A percentile compares a stretch with the other conserved stretches of the same genome.
These are phyloP conservation scores for Colletotrichum phormii DNA, from an alignment of 2,329 filamentous ascomycete genomes.

Conservation along the genomic window DNA sequence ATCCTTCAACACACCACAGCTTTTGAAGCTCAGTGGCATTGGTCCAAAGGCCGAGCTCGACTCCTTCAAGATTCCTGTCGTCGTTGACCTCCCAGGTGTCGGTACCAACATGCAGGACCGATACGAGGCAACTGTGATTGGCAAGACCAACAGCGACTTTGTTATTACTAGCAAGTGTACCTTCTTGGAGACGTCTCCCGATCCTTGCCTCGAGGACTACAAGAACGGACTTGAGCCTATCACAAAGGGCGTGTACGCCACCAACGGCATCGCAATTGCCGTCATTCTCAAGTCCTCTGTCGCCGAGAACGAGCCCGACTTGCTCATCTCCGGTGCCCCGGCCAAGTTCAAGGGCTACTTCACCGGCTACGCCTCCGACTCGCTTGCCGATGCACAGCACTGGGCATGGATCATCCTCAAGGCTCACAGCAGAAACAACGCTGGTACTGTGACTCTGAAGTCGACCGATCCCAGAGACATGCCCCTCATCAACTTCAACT, in stretches of 20 bases:
- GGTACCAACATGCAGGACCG: conserved; percentile 63
- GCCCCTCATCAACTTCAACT: conserved; percentile 72
- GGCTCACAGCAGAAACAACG: conserved; percentile 64
- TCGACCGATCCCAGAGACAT: conserved; percentile 71
- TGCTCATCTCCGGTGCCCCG: conserved; percentile 66
- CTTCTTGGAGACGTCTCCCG: conserved; percentile 43
- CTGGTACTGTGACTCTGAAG: conserved; percentile 71
- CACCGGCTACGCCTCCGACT: conserved; percentile 62
- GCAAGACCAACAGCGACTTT: conserved; percentile 41
- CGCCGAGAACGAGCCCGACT: conserved; percentile 58
- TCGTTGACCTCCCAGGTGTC: conserved; percentile 61
- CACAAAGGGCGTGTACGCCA: conserved; percentile 48
- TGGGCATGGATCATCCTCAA: conserved; percentile 61
- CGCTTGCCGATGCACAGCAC: conserved; percentile 54
- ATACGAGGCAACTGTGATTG: conserved; percentile 45
- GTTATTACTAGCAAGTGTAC: conserved; percentile 46
- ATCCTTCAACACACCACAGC: conserved; percentile 61
- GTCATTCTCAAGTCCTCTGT: conserved; percentile 50
- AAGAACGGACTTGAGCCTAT: conserved; percentile 38
- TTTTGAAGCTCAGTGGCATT: conserved; percentile 64
- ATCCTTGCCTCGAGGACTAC: conserved; percentile 52
- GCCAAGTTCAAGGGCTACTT: conserved; percentile 68
- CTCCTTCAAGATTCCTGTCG: conserved; percentile 55
- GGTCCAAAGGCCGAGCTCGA: conserved; percentile 56
- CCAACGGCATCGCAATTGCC: conserved; percentile 66